Base-by-base conservation (phyloP, 176 grass and related monocot species). In the Musa acuminata region DNA sequence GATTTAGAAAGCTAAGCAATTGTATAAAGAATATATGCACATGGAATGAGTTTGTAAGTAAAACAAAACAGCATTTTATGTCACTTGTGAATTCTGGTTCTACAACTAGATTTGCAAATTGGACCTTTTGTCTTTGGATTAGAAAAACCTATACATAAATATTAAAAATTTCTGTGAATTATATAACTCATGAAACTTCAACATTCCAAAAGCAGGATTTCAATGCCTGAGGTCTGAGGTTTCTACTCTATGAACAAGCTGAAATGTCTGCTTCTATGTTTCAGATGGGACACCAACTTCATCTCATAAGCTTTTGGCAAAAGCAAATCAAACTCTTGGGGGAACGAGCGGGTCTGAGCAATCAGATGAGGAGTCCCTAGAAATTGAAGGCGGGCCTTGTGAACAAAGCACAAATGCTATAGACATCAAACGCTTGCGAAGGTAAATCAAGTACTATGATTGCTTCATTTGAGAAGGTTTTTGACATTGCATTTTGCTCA, bases 241-340 rank as follows among this genome's bases (percentile, higher is more conserved):
- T 43, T 43, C 35, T 43, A 43, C 35, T 43, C 4, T 43, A 43
- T 43, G 35, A 43, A 43, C 35, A 43, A 6, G 5, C 35, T 43
- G 35, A 43, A 43, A 4, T 43, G 35, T 3, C 4, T 43, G 35
- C 35, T 43, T 6, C 35, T 43, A 43, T 43, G 35, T 78, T 50
- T 82, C 76, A 88, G 86, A 80, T 13, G 90, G 82, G 23, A 99
- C 88, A 72, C 95, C 90, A 62, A 87, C 85, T 64, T 99, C 95
- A 8, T 81, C 87, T 13, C 86, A 86, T 74, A 91, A 89, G 79
- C 78, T 78, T 8, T 83, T 51, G 10, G 71, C 82, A 55, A 91
- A 80, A 58, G 88, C 82, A 77, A 91, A 84, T 52, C 95, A 87
- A 74, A 67, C 84, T 54, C 77, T 82, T 6, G 95, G 88, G 49